Base-by-base conservation (phyloP, 2,329 filamentous ascomycete genomes). In the Graphium sp. region DNA sequence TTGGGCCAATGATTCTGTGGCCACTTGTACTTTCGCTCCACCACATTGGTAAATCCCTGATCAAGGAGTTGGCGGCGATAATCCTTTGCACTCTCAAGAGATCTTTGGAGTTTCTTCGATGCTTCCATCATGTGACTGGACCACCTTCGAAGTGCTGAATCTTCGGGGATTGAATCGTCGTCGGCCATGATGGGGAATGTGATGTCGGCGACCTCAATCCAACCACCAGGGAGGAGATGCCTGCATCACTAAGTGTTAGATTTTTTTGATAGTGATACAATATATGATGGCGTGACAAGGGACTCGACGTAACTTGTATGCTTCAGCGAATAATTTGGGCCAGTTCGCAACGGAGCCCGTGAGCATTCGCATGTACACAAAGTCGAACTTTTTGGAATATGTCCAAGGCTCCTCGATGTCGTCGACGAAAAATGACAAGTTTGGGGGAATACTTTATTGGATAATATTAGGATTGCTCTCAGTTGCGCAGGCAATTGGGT, bases 41-140 rank as follows among this genome's bases (percentile, higher is more conserved):
- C 45, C 0, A 73, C 56, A 30, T 68, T 55, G 26, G 52, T 46
- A 34, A 72, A 72, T 1, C 68, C 68, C 0, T 57, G 62, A 9
- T 60, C 58, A 4, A 48, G 44, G 38, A 71, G 50, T 30, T 56
- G 52, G 24, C 47, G 37, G 26, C 43, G 44, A 26, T 50, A 52
- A 1, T 32, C 26, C 0, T 38, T 38, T 0, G 43, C 46, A 16
- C 44, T 47, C 17, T 44, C 37, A 8, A 44, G 39, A 2, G 43
- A 37, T 2, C 52, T 45, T 1, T 45, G 42, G 8, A 53, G 35
- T 3, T 43, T 40, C 3, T 26, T 34, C 4, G 45, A 45, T 4
- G 45, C 41, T 24, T 52, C 38, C 0, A 48, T 32, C 26, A 54
- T 47, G 2, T 41, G 26, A 14, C 35, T 27, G 0, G 41, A 43